Conservation (phyloP, 208 protist species). For the Acanthamoeba culbertsoni region DNA sequence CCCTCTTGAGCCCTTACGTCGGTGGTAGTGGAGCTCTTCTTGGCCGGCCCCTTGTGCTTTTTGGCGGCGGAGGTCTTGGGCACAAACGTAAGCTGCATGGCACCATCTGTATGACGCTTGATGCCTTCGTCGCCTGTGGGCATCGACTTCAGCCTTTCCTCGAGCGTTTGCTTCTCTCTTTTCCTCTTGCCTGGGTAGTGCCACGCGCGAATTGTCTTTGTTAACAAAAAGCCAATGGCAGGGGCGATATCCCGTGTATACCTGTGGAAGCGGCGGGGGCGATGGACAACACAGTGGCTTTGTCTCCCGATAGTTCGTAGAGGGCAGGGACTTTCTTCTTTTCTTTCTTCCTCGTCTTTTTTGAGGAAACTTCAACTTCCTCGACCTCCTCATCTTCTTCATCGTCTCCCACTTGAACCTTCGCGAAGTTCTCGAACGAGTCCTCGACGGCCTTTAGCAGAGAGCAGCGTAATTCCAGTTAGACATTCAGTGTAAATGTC, state of each 20-base stretch:
- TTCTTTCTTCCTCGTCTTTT: neutral
- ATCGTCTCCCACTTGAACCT: neutral
- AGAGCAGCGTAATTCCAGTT: neutral
- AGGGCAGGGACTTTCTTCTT: neutral
- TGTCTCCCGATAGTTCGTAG: neutral
- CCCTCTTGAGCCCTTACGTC: neutral
- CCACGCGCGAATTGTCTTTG: neutral
- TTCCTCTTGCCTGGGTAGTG: neutral
- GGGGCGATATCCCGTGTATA: neutral
- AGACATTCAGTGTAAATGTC: neutral
- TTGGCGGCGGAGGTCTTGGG: constrained; percentile 1
- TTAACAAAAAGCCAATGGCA: neutral
- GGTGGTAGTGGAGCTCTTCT: neutral
- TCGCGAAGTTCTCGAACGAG: neutral
- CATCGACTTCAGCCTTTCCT: neutral
- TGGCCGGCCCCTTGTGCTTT: neutral
- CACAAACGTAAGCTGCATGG: constrained; percentile 43
- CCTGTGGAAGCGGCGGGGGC: neutral
- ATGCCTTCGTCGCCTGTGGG: neutral
- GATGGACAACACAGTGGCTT: neutral
- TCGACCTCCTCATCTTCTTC: neutral
- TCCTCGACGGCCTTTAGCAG: neutral
- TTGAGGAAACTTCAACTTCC: neutral
- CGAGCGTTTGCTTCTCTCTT: neutral
- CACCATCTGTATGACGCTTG: neutral